Evolutionary conservation across 768 basidiomycete genomes (phyloP).

Genomic region (Tricholoma bakamatsutake): DNA sequence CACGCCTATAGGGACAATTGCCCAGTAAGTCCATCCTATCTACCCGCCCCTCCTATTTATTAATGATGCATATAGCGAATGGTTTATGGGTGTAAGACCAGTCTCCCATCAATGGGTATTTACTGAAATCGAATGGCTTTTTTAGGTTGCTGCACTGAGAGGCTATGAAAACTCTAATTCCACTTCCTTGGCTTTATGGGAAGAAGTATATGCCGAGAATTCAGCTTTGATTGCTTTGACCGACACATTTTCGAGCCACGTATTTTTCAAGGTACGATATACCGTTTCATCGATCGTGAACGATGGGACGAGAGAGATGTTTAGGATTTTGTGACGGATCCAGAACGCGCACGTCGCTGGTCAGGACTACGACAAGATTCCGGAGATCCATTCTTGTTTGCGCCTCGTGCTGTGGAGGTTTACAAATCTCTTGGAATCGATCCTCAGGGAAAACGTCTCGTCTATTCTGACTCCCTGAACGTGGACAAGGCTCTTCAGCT

Average conservation of each 20-base stretch:
- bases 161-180: constrained; percentile 79
- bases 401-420: constrained; percentile 60
- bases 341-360: constrained; percentile 67
- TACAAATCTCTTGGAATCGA: constrained; percentile 72
- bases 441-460: constrained; percentile 54
- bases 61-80: constrained; percentile 48
- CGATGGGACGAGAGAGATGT: not conserved
- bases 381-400: constrained; percentile 84
- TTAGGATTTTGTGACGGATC: constrained; percentile 55
- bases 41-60: not conserved
- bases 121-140: not conserved
- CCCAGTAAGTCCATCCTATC: constrained; percentile 51
- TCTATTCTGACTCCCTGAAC: constrained; percentile 82
- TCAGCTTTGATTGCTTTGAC: constrained; percentile 74
- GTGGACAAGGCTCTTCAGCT: constrained; percentile 66
- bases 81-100: constrained; percentile 79
- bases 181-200: constrained; percentile 81
- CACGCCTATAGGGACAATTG: constrained; percentile 73
- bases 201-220: constrained; percentile 56
- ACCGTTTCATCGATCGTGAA: not conserved
- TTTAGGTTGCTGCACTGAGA: constrained; percentile 74
- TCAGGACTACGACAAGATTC: constrained; percentile 87
- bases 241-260: constrained; percentile 88
- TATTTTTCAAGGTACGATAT: constrained; percentile 67
- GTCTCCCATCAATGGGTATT: not conserved